A percentile compares a stretch with the other conserved stretches of the same genome.
phyloP scores from a whole-genome alignment of 306 rosid genomes.

The Ormosia emarginata region DNA sequence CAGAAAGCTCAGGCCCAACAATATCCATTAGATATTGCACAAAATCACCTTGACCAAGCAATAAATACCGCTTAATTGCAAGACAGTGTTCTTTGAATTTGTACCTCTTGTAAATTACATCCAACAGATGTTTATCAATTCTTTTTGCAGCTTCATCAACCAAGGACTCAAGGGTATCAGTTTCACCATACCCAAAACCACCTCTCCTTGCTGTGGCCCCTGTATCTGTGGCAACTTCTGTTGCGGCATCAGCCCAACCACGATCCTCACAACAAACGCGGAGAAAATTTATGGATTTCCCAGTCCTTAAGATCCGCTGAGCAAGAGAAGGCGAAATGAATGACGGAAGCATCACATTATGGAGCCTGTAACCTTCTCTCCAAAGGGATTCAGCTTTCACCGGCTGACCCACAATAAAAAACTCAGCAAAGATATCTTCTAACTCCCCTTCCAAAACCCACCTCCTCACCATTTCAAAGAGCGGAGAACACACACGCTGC shows the following conservation, averaged over 20 bases:
- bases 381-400: constrained; percentile 97
- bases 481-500: constrained; percentile 84
- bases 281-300: constrained; percentile 93
- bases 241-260: constrained; percentile 87
- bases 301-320: constrained; percentile 85
- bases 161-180: constrained; percentile 87
- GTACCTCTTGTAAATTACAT: constrained; percentile 72
- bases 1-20: constrained; percentile 95
- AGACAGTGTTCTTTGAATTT: constrained; percentile 96
- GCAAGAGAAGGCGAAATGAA: constrained; percentile 92
- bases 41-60: constrained; percentile 97
- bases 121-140: constrained; percentile 86
- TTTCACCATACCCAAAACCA: constrained; percentile 88
- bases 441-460: constrained; percentile 98
- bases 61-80: constrained; percentile 85
- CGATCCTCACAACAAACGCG: constrained; percentile 95
- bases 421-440: constrained; percentile 86
- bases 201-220: constrained; percentile 74
- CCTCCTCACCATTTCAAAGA: constrained; percentile 88
- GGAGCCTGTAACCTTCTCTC: constrained; percentile 94
- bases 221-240: constrained; percentile 73
- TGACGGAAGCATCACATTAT: constrained; percentile 87
- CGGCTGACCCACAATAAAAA: constrained; percentile 80
- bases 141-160: constrained; percentile 92
- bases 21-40: constrained; percentile 96